A percentile compares a stretch with the other conserved stretches of the same genome.
Conservation (phyloP, 2,329 filamentous ascomycete species). For the Fusarium sp. region DNA sequence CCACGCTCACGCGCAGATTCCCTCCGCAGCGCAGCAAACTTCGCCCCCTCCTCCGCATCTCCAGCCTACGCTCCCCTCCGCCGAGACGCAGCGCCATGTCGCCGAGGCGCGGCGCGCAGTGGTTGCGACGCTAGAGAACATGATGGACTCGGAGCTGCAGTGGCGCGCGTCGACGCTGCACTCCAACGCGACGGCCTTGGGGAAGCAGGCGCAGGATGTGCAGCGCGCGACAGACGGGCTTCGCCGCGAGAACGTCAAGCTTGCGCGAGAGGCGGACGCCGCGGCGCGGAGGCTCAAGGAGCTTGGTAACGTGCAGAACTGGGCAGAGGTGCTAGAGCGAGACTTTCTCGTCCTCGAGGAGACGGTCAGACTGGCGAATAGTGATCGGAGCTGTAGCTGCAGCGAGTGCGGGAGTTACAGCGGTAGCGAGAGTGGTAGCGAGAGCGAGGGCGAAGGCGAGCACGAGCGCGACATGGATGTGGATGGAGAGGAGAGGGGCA, state of each 20-base stretch:
- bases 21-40: conserved; percentile 25
- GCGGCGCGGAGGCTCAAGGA: conserved; percentile 79
- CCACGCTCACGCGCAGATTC: conserved; percentile 38
- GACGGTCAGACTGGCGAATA: conserved; percentile 70
- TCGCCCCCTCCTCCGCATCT: conserved; percentile 44
- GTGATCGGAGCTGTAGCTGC: conserved; percentile 57
- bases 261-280: conserved; percentile 74
- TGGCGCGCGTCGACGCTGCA: conserved; percentile 79
- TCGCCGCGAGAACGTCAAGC: conserved; percentile 74
- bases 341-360: conserved; percentile 76
- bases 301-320: conserved; percentile 87
- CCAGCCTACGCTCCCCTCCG: conserved; percentile 58
- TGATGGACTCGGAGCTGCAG: conserved; percentile 77
- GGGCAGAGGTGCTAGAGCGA: conserved; percentile 85
- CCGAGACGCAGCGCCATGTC: conserved; percentile 63
- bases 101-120: conserved; percentile 71
- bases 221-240: conserved; percentile 71
- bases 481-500: conserved; percentile 30
- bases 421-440: conserved; percentile 44
- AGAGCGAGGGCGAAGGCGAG: conserved; percentile 33
- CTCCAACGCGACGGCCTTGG: conserved; percentile 75
- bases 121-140: conserved; percentile 76
- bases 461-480: conserved; percentile 42
- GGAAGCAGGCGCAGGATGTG: conserved; percentile 77
- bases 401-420: conserved; percentile 56